phyloP scores from a whole-genome alignment of 768 basidiomycete genomes.

The Pleurotus tuber-regium region DNA sequence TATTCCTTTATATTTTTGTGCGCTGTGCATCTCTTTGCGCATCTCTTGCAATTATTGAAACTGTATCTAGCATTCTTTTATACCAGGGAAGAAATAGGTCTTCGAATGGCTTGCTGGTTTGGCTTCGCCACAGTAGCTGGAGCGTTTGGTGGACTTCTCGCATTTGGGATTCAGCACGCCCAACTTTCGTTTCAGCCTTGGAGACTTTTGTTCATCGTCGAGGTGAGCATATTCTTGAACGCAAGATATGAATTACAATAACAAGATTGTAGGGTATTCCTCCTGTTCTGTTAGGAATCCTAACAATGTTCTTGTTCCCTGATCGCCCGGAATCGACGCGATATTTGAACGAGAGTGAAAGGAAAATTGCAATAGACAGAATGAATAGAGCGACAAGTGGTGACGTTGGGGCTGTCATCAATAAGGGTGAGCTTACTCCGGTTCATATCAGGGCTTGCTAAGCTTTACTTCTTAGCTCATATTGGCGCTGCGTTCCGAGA shows the following conservation, averaged over 20 bases:
- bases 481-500: slow-evolving; percentile 61
- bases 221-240: slow-evolving; percentile 36
- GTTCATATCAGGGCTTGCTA: background rate
- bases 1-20: slow-evolving; percentile 78
- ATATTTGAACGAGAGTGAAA: slow-evolving; percentile 51
- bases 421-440: slow-evolving; percentile 42
- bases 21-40: slow-evolving; percentile 18
- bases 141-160: slow-evolving; percentile 80
- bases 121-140: slow-evolving; percentile 83
- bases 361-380: slow-evolving; percentile 62
- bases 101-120: slow-evolving; percentile 80
- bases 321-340: slow-evolving; percentile 69
- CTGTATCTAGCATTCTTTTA: slow-evolving; percentile 63
- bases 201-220: slow-evolving; percentile 71
- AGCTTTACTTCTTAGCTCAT: slow-evolving; percentile 48
- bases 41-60: background rate
- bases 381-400: slow-evolving; percentile 66
- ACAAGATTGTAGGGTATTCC: slow-evolving; percentile 55
- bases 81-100: slow-evolving; percentile 69
- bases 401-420: slow-evolving; percentile 62
- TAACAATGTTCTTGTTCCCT: slow-evolving; percentile 56
- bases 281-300: slow-evolving; percentile 57
- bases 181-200: slow-evolving; percentile 47
- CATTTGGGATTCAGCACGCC: slow-evolving; percentile 72
- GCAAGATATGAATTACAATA: background rate